Evolutionary conservation across 257 asterid genomes (phyloP), one percentile per base, ranked within the genome.

Genomic region (Salvia splendens): DNA sequence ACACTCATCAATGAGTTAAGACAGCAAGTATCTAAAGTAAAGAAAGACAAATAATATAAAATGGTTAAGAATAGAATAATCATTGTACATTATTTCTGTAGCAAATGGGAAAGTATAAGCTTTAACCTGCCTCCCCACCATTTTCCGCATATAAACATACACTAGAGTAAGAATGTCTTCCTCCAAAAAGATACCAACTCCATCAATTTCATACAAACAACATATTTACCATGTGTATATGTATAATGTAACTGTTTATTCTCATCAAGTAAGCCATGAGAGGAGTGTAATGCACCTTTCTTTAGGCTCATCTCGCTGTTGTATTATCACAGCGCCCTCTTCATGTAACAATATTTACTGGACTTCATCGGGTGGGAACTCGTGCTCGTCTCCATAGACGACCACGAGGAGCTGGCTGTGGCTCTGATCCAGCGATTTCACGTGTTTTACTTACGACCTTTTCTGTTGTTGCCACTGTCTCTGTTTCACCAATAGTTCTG

Each of bases 401-500:
- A 48, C 24, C 35, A 33, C 36, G 14, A 28, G 69, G 4, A 12
- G 12, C 12, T 9, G 17, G 43, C 60, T 17, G 30, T 24, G 4
- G 47, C 8, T 64, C 69, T 43, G 8, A 35, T 30, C 40, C 38
- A 9, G 15, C n/a, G 67, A 24, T 36, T 48, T 32, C 2, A 38
- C 12, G 33, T 2, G 43, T 12, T 16, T 12, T 33, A 42, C 48
- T 71, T 82, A 77, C 11, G 72, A 7, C 70, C 42, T 47, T n/a
- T 71, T 61, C 46, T 73, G 46, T 20, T 35, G 76, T 8, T 64
- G 70, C 63, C 51, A 64, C 14, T 69, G 83, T 51, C 75, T 51
- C 38, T 67, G 30, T 64, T 77, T 79, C 7, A 81, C 77, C 80
- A 88, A n/a, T 20, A 88, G 81, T 30, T 86, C 75, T 0, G 94